A percentile compares a stretch with the other conserved stretches of the same genome.
Evolutionary conservation across 495 filamentous ascomycete species (phyloP).

Genomic region (Penicillium ucsense): DNA sequence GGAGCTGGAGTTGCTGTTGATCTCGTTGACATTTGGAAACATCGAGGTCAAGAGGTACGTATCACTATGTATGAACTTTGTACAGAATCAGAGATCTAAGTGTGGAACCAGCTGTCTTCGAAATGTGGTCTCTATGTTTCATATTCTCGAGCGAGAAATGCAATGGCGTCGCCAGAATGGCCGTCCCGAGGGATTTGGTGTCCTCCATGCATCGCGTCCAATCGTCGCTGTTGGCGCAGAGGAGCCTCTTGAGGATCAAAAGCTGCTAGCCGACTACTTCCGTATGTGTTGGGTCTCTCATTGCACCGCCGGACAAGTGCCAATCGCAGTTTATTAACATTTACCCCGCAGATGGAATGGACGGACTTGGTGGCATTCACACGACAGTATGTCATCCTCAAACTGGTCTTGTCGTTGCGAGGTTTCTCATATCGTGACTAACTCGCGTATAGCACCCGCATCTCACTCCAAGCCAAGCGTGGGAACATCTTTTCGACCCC

Average conservation of each 20-base stretch:
- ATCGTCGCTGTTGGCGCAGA: slow-evolving; percentile 79
- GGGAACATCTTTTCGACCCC: slow-evolving; percentile 69
- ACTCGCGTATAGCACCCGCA: slow-evolving; percentile 62
- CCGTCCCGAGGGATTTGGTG: slow-evolving; percentile 55
- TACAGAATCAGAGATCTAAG: slow-evolving; percentile 5
- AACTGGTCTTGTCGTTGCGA: too few species aligned
- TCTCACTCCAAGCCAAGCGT: slow-evolving; percentile 70
- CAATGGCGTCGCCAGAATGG: slow-evolving; percentile 67
- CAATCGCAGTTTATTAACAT: not conserved
- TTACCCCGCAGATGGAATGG: slow-evolving; percentile 60
- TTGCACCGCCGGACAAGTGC: not conserved
- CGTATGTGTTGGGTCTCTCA: slow-evolving; percentile 46
- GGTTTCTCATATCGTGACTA: too few species aligned
- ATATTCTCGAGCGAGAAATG: slow-evolving; percentile 83
- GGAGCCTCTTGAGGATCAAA: slow-evolving; percentile 73
- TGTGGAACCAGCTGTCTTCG: slow-evolving; percentile 56
- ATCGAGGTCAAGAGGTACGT: slow-evolving; percentile 64
- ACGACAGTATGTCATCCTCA: slow-evolving; percentile 45
- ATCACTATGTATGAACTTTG: not conserved
- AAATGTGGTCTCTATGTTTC: slow-evolving; percentile 86
- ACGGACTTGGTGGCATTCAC: slow-evolving; percentile 90
- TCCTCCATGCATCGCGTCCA: slow-evolving; percentile 60
- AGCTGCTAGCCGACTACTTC: slow-evolving; percentile 81
- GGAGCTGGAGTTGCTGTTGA: slow-evolving; percentile 78
- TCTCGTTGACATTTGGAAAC: slow-evolving; percentile 91